Evolutionary conservation across 78 protist species (phyloP).

Genomic region (Planoprotostelium fungivorum): DNA sequence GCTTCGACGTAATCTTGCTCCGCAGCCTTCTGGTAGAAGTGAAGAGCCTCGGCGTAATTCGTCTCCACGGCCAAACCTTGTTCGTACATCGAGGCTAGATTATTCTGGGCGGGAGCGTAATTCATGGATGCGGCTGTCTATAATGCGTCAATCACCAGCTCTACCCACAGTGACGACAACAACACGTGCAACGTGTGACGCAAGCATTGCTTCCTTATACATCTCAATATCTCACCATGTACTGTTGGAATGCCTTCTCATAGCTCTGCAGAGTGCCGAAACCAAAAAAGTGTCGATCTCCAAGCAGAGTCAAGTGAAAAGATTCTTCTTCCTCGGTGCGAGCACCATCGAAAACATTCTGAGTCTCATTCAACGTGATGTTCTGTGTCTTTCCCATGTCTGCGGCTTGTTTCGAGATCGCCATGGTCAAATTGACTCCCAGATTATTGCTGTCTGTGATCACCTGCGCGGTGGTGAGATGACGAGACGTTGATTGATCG

Average conservation of each 20-base stretch:
- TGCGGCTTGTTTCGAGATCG: background rate
- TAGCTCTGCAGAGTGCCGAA: background rate
- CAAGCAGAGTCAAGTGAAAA: background rate
- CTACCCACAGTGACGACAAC: too few species aligned
- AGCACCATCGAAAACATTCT: background rate
- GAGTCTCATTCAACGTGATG: background rate
- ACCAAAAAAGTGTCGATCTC: background rate
- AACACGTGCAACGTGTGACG: too few species aligned
- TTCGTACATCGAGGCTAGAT: background rate
- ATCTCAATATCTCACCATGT: background rate
- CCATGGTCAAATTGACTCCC: background rate
- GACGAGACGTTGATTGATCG: background rate
- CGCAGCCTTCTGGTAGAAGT: background rate
- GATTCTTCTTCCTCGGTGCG: background rate
- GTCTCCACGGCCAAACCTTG: background rate
- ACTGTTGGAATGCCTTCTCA: background rate
- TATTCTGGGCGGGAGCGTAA: background rate
- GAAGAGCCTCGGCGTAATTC: background rate
- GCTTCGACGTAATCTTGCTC: background rate
- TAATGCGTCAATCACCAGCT: too few species aligned
- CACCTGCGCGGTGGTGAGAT: too few species aligned
- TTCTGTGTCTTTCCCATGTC: background rate
- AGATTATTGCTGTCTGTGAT: background rate
- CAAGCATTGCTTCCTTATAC: background rate
- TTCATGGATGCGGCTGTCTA: background rate